phyloP scores from a whole-genome alignment of 306 rosid species.

The Lablab purpureus region DNA sequence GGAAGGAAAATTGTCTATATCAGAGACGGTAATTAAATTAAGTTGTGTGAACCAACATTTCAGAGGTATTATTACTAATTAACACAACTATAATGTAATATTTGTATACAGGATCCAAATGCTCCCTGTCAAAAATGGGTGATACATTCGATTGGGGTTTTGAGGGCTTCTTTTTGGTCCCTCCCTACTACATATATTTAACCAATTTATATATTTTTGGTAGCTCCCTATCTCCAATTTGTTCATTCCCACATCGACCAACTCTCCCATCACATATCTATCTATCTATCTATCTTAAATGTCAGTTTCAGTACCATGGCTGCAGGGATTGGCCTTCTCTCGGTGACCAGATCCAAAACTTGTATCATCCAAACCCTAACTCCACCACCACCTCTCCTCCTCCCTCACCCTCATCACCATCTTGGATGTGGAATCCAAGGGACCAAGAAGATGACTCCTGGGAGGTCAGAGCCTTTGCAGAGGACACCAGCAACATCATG shows the following conservation, averaged over 20 bases:
- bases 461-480: slow-evolving; percentile 84
- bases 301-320: slow-evolving; percentile 64
- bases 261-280: slow-evolving; percentile 27
- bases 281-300: slow-evolving; percentile 56
- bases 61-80: too few species aligned
- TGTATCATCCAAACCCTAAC: slow-evolving; percentile 56
- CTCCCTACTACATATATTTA: slow-evolving; percentile 28
- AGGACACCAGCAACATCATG: slow-evolving; percentile 71
- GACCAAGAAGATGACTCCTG: slow-evolving; percentile 76
- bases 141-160: slow-evolving; percentile 55
- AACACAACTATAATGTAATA: slow-evolving; percentile 24
- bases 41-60: background rate
- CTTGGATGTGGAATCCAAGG: slow-evolving; percentile 73
- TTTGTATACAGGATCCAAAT: slow-evolving; percentile 46
- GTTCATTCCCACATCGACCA: slow-evolving; percentile 47
- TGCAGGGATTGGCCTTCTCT: slow-evolving; percentile 71
- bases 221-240: slow-evolving; percentile 13
- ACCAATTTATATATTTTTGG: slow-evolving; percentile 9
- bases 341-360: slow-evolving; percentile 63
- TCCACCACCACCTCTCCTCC: background rate
- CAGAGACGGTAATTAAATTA: background rate
- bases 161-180: slow-evolving; percentile 62
- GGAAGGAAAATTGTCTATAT: slow-evolving; percentile 28
- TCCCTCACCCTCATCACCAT: background rate
- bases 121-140: slow-evolving; percentile 49